These are phyloP conservation scores for Colletotrichum sp. DNA, from an alignment of 2,329 filamentous ascomycete species.

Conservation along the genomic window DNA sequence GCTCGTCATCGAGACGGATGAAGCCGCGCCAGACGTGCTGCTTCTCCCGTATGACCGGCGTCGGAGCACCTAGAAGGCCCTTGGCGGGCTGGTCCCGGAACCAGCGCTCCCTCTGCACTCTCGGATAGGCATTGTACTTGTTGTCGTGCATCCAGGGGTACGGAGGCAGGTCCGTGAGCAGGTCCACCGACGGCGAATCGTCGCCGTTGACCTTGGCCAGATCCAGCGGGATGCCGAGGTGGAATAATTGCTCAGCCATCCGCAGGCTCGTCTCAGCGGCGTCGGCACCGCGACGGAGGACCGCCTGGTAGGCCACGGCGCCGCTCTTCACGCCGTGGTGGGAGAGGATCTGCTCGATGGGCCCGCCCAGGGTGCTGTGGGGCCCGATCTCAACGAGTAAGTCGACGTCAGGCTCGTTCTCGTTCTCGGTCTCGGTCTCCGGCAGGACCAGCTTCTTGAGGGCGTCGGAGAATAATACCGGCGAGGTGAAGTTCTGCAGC, in stretches of 20 bases:
- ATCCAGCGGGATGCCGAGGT: not conserved
- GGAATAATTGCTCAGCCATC: constrained; percentile 36
- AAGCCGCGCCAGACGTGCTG: not conserved
- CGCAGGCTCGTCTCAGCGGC: constrained; percentile 41
- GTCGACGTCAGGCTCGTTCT: constrained; percentile 11
- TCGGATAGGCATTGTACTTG: not conserved
- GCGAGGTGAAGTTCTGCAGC: constrained; percentile 15
- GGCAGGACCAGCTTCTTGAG: constrained; percentile 35
- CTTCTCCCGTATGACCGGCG: constrained; percentile 42
- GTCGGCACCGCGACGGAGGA: not conserved
- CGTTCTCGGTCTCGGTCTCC: constrained; percentile 10
- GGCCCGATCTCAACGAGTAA: constrained; percentile 33
- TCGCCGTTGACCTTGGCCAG: not conserved
- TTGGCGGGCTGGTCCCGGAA: not conserved
- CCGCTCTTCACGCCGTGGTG: not conserved
- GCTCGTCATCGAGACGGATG: constrained; percentile 14
- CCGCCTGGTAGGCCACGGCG: not conserved
- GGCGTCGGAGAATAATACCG: constrained; percentile 28
- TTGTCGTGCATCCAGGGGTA: constrained; percentile 12
- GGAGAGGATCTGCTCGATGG: constrained; percentile 31
- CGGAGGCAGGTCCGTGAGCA: constrained; percentile 5
- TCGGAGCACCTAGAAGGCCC: not conserved
- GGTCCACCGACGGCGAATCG: not conserved
- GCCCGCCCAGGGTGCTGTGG: constrained; percentile 31
- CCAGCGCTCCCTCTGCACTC: not conserved